Base-by-base conservation (phyloP, 345 rosid species). In the Eucalyptus curtisii region DNA sequence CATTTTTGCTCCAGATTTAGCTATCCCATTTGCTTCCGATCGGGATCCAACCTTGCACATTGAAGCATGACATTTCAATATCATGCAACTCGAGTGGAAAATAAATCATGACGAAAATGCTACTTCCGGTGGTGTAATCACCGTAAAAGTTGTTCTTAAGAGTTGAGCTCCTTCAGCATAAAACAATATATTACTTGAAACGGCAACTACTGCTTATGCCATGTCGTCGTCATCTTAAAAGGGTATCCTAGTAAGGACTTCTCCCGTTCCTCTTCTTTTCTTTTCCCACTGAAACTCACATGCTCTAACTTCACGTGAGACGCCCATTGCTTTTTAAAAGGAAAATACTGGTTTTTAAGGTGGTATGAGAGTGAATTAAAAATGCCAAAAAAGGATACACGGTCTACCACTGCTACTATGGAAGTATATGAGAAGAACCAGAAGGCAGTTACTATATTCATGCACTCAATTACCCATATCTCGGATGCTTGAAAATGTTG, bases 1-100 rank as follows among this genome's bases (percentile, higher is more conserved):
- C 99, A 96, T 94, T 94, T 97, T 97, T 22, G 99, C 99, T 89
- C 99, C 99, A 49, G 99, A 92, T 95, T 96, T 97, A 88, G 99
- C 99, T 89, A 97, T 97, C 82, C 99, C 99, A 89, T 92, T 95
- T 89, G 98, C 99, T 94, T 97, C 99, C 45, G 99, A 95, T 94
- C 95, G 95, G 91, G 99, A 96, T 49, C 99, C 99, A 90, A 97
- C 99, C 99, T 97, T 90, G 87, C 86, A 90, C 82, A 68, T 71
- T 27, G 17, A 47, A 48, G 31, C 81, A 47, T 48, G 59, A 33
- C n/a, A 85, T 24, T 31, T 86, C 87, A 86, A 31, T 86, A 25
- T 5, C 17, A 0, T 7, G 45, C 61, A 27, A 86, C 44, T 42
- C 6, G 47, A 76, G 47, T 76, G 84, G 84, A 76, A 76, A 37